Base-by-base conservation (phyloP, 441 rosid genomes). In the Manihot esculenta region DNA sequence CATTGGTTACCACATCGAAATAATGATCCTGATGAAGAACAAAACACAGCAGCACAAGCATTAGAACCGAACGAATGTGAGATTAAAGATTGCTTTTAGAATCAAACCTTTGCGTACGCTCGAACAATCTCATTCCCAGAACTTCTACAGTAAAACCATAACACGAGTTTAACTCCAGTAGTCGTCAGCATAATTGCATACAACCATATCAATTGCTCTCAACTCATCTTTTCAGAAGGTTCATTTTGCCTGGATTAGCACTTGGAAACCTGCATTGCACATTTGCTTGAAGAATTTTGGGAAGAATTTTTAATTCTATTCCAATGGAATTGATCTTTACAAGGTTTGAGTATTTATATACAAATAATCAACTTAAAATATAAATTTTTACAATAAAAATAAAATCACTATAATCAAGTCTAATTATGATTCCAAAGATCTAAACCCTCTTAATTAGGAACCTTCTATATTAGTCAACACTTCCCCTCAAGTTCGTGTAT, bases 91-190 rank as follows among this genome's bases (percentile, higher is more conserved):
- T 69, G 55, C 27, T 47, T 5, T 15, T 24, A 45, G 68, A 11
- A 64, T 38, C 51, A 74, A 74, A 90, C 98, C 94, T 88, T 84
- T 14, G 97, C 97, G 54, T 86, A 93, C 47, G 98, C 98, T 17
- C 92, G 96, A n/a, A 93, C 98, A 26, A 91, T 93, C 57, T 87
- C 82, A 64, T 78, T 89, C 26, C 84, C 83, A 1, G 96, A 93
- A 72, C 81, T 84, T 80, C 72, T 85, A 76, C 98, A 93, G 75
- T 93, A 89, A 70, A 91, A 11, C 98, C 97, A 91, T 56, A 93
- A 87, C 45, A 68, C 80, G 3, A 93, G 89, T 83, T 93, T 91
- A 27, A 86, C 87, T 11, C 65, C 81, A 1, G 91, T 88, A 15
- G 97, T 97, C 17, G 81, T 78, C 48, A 87, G 44, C 98, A 93